phyloP scores from a whole-genome alignment of 305 asterid species.

The Ruellia speciosa region DNA sequence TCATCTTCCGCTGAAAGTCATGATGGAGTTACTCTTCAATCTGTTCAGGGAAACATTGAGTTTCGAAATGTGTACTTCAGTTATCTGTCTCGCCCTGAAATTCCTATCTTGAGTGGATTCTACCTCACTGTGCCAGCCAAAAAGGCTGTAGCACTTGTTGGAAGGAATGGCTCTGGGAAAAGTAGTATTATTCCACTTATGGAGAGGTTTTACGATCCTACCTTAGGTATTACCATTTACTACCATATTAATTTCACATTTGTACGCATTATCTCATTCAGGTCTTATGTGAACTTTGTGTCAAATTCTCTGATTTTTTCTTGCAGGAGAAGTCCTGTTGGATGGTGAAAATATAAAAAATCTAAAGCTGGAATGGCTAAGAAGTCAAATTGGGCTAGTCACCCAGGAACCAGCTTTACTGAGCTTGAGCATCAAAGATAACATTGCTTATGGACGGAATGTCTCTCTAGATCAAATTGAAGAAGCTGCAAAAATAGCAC shows the following conservation, averaged over 20 bases:
- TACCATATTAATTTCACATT: conserved; percentile 11
- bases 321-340: conserved; percentile 95
- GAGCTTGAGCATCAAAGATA: conserved; percentile 91
- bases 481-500: conserved; percentile 99
- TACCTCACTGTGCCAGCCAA: conserved; percentile 95
- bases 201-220: conserved; percentile 99
- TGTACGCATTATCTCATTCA: conserved; percentile 18
- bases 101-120: conserved; percentile 97
- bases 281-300: conserved; percentile 13
- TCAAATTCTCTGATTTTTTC: conserved; percentile 13
- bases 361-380: conserved; percentile 93
- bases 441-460: conserved; percentile 94
- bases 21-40: conserved; percentile 74
- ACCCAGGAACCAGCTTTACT: conserved; percentile 98
- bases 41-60: conserved; percentile 96
- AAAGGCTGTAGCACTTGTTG: conserved; percentile 97
- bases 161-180: conserved; percentile 98
- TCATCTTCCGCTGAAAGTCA: conserved; percentile 75
- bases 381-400: conserved; percentile 96
- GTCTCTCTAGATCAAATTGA: conserved; percentile 86
- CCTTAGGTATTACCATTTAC: conserved; percentile 51
- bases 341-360: conserved; percentile 97
- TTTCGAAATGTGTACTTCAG: conserved; percentile 98
- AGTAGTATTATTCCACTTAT: conserved; percentile 98
- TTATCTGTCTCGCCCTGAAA: conserved; percentile 95